Conservation (phyloP, 2,329 filamentous ascomycete species). For the Thielaviopsis ethacetica region DNA sequence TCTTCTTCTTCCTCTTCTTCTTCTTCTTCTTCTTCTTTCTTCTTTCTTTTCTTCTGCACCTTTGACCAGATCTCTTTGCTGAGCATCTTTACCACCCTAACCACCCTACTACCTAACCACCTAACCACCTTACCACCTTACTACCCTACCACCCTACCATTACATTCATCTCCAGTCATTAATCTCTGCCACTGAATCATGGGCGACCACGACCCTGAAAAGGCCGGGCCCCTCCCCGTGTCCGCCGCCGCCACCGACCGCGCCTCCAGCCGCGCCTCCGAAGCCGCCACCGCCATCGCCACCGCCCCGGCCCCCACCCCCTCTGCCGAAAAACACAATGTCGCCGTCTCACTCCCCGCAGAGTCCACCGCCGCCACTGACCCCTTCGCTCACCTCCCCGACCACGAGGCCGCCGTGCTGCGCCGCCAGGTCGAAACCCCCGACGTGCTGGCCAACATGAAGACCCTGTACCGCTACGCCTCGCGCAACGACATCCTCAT, state of each 20-base stretch:
- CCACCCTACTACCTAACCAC: too few species aligned
- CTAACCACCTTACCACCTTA: too few species aligned
- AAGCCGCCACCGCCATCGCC: background rate
- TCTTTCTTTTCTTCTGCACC: background rate
- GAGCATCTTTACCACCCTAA: too few species aligned
- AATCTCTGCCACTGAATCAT: too few species aligned
- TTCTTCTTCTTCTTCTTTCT: background rate
- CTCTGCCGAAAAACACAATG: background rate
- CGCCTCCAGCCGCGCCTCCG: background rate
- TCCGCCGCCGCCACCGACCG: background rate
- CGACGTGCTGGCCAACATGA: slow-evolving; percentile 45
- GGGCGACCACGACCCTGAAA: background rate
- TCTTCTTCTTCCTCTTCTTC: background rate
- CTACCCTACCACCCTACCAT: too few species aligned
- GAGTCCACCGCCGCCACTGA: slow-evolving; percentile 21
- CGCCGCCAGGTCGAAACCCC: slow-evolving; percentile 52
- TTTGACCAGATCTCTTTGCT: too few species aligned
- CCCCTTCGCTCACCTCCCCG: slow-evolving; percentile 44
- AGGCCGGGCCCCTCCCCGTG: background rate
- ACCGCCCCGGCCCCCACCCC: background rate
- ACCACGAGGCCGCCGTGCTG: slow-evolving; percentile 49
- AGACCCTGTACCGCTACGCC: slow-evolving; percentile 54
- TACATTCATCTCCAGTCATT: too few species aligned
- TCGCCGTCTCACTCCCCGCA: too few species aligned
- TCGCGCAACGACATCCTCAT: slow-evolving; percentile 48